phyloP scores from a whole-genome alignment of 2,329 filamentous ascomycete genomes.

The Diaporthe sp. region DNA sequence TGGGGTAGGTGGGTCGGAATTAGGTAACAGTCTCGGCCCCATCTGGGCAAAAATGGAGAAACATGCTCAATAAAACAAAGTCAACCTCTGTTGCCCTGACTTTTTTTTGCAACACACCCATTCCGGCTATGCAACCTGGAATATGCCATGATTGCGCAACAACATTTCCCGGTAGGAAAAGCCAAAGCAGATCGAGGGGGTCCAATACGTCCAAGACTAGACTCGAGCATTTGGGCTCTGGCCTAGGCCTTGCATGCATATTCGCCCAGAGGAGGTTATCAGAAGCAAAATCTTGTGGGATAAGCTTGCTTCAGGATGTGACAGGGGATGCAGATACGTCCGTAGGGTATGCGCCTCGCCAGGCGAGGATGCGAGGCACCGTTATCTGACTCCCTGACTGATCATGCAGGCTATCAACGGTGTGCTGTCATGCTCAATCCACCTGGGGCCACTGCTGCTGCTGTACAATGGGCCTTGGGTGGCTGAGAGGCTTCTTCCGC shows the following conservation, averaged over 20 bases:
- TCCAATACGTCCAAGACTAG: conserved; percentile 1
- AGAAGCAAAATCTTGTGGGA: conserved; percentile 25
- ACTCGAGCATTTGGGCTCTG: not conserved
- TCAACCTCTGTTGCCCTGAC: not conserved
- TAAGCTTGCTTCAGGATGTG: conserved; percentile 9
- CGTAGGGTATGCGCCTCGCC: conserved; percentile 1
- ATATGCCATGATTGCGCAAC: conserved; percentile 1
- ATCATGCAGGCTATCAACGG: conserved; percentile 27
- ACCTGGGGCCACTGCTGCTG: not conserved
- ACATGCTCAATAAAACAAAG: conserved; percentile 3
- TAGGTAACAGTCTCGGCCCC: conserved; percentile 37
- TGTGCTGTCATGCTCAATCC: conserved; percentile 30
- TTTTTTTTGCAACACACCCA: conserved; percentile 23
- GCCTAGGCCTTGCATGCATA: conserved; percentile 10
- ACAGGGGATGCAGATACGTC: conserved; percentile 14
- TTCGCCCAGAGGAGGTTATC: not conserved
- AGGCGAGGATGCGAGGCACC: conserved; percentile 22
- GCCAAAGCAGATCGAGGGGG: conserved; percentile 7
- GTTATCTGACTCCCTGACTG: conserved; percentile 11
- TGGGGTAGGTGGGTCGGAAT: conserved; percentile 38
- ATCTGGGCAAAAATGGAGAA: conserved; percentile 23
- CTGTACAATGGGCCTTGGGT: not conserved
- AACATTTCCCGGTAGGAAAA: not conserved
- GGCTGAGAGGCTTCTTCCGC: conserved; percentile 30
- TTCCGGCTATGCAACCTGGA: conserved; percentile 4